phyloP scores from a whole-genome alignment of 2,329 filamentous ascomycete genomes.

The Chaetoscypha palmicola region DNA sequence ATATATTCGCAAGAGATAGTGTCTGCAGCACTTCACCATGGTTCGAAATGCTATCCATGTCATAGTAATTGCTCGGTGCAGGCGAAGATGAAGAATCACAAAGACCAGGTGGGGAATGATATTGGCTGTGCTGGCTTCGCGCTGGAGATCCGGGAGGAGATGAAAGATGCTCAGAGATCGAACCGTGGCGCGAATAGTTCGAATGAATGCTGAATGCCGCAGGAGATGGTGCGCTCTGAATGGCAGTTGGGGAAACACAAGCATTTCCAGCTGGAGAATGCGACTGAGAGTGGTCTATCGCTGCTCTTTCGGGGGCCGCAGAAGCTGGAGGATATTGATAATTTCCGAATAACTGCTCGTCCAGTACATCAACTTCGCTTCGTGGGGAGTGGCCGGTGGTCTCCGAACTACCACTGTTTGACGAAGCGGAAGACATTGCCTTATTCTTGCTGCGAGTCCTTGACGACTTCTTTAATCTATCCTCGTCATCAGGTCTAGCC shows the following conservation, averaged over 20 bases:
- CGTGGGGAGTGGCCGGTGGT: constrained; percentile 48
- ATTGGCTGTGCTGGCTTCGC: constrained; percentile 42
- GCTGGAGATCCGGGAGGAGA: constrained; percentile 41
- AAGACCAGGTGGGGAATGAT: constrained; percentile 52
- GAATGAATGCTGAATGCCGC: constrained; percentile 23
- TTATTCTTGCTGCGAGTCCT: constrained; percentile 49
- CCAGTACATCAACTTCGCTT: constrained; percentile 37
- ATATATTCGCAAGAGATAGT: constrained; percentile 11
- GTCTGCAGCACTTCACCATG: constrained; percentile 19
- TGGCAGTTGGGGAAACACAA: constrained; percentile 28
- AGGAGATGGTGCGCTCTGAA: constrained; percentile 26
- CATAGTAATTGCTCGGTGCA: constrained; percentile 30
- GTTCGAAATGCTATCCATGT: constrained; percentile 21
- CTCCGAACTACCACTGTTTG: constrained; percentile 49
- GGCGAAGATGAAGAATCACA: constrained; percentile 55
- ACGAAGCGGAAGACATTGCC: constrained; percentile 36
- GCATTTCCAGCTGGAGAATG: constrained; percentile 21
- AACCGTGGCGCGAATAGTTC: constrained; percentile 18
- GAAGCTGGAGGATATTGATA: constrained; percentile 32
- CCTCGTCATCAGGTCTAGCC: constrained; percentile 44
- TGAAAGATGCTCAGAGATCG: constrained; percentile 20
- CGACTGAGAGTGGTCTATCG: constrained; percentile 31
- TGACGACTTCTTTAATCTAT: constrained; percentile 50
- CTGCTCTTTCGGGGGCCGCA: constrained; percentile 34
- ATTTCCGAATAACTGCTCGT: constrained; percentile 31